Evolutionary conservation across 768 basidiomycete genomes (phyloP).

Genomic region (Lentinula aciculospora): DNA sequence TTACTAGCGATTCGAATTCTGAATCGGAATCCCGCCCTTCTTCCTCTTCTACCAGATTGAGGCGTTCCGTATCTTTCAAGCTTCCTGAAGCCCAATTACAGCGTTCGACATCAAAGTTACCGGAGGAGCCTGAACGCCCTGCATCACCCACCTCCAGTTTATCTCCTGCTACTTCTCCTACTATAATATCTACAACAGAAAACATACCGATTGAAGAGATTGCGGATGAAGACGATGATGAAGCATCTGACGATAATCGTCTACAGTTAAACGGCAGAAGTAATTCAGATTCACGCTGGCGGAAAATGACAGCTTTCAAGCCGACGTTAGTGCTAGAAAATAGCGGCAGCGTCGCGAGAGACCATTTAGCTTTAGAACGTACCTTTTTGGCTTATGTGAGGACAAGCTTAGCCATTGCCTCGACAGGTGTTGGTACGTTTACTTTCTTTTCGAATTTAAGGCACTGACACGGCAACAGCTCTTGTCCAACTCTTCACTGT

Average conservation of each 20-base stretch:
- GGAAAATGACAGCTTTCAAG: constrained; percentile 11
- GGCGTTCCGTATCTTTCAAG: neutral
- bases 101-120: neutral
- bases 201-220: neutral
- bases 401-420: constrained; percentile 46
- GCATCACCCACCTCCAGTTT: neutral
- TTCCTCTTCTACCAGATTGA: neutral
- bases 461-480: neutral
- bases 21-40: neutral
- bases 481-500: constrained; percentile 6
- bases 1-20: neutral
- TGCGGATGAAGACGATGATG: neutral
- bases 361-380: constrained; percentile 48
- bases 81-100: neutral
- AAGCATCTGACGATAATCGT: neutral
- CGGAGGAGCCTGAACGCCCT: neutral
- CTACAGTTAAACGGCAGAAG: neutral
- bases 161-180: neutral
- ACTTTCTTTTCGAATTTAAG: neutral
- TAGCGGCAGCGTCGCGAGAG: constrained; percentile 45
- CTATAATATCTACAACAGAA: neutral
- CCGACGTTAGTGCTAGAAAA: constrained; percentile 29
- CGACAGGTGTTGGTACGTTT: constrained; percentile 35
- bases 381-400: constrained; percentile 51
- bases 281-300: neutral